Percentiles rank a stretch among this genome's conserved stretches.
phyloP scores from a whole-genome alignment of 1,284 basidiomycete genomes.

The Dichomitus squalens region DNA sequence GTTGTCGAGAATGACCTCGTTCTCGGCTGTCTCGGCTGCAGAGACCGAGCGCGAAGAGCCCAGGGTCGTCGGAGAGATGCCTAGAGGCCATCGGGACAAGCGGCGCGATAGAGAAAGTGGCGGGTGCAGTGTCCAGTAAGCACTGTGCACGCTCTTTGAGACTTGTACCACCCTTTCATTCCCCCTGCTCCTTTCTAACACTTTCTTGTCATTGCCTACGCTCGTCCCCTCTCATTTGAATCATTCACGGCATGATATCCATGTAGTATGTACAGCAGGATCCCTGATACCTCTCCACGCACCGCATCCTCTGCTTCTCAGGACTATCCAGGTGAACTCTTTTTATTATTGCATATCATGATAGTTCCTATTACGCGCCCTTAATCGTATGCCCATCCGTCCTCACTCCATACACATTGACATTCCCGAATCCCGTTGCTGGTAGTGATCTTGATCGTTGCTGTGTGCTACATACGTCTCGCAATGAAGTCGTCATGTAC shows the following conservation, averaged over 20 bases:
- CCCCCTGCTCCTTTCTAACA: not conserved
- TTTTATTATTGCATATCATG: slow-evolving; percentile 26
- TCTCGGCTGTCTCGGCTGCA: slow-evolving; percentile 33
- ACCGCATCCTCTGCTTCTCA: slow-evolving; percentile 17
- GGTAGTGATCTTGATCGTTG: slow-evolving; percentile 1
- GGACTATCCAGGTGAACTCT: slow-evolving; percentile 19
- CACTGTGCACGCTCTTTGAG: not conserved
- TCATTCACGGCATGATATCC: slow-evolving; percentile 24
- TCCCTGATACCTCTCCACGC: slow-evolving; percentile 22
- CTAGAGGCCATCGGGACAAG: slow-evolving; percentile 21
- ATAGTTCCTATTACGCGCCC: slow-evolving; percentile 22
- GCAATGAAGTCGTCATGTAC: slow-evolving; percentile 10
- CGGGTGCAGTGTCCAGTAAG: slow-evolving; percentile 28
- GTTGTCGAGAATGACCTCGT: slow-evolving; percentile 34
- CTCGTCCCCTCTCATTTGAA: slow-evolving; percentile 1
- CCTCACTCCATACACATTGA: slow-evolving; percentile 8
- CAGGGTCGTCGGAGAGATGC: slow-evolving; percentile 21
- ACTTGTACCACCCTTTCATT: not conserved
- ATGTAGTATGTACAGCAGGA: slow-evolving; percentile 20
- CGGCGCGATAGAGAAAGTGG: slow-evolving; percentile 25
- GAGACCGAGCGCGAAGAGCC: slow-evolving; percentile 30
- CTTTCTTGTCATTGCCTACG: not conserved
- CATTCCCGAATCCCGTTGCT: too few relatives aligned
- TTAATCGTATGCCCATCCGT: slow-evolving; percentile 17
- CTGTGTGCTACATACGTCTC: not conserved